Base-by-base conservation (phyloP, 208 protist genomes). In the Wallacemonas sp. region DNA sequence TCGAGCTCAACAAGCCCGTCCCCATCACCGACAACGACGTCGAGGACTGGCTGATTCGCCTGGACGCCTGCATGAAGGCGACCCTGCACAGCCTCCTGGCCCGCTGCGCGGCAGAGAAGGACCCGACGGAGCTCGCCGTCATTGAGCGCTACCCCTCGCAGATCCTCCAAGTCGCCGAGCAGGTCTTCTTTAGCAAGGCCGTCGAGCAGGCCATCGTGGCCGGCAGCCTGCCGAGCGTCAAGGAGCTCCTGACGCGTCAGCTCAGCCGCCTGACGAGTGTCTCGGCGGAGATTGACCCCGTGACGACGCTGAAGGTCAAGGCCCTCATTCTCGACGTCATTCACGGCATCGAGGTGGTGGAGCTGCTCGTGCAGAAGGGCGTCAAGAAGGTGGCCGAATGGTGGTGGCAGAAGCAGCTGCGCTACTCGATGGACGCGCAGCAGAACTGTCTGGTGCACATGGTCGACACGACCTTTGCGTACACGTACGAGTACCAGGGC, bases 321-420 rank as follows among this genome's bases (percentile, higher is more conserved):
- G 87, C 95, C 12, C 88, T 99, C 26, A 92, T 99, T 29, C 75
- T 99, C 33, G 97, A 98, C 71, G 73, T 98, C 0, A 98, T 99
- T 62, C 97, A 99, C 89, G 94, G 94, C 76, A 87, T 97, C 22
- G 95, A 99, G 50, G 87, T 99, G 41, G 81, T 97, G 10, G 87
- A 97, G 50, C 67, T 95, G 39, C 82, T 98, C 39, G 63, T 81
- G 23, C 26, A 48, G 16, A 82, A 84, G 45, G 23, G 71, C 28
- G 82, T 94, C n/a, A 70, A 59, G 4, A 46, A 41, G 8, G 67
- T 81, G 8, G 76, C 82, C 18, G 72, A 85, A 59, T 99, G 97
- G 97, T 87, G 85, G 70, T 99, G 98, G 98, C 95, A 97, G 63
- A 98, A 98, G 80, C 97, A 99, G 80, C 84, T 99, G 61, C 95